Evolutionary conservation across 1,284 basidiomycete genomes (phyloP).

Genomic region (Leccinum griseonigrum): DNA sequence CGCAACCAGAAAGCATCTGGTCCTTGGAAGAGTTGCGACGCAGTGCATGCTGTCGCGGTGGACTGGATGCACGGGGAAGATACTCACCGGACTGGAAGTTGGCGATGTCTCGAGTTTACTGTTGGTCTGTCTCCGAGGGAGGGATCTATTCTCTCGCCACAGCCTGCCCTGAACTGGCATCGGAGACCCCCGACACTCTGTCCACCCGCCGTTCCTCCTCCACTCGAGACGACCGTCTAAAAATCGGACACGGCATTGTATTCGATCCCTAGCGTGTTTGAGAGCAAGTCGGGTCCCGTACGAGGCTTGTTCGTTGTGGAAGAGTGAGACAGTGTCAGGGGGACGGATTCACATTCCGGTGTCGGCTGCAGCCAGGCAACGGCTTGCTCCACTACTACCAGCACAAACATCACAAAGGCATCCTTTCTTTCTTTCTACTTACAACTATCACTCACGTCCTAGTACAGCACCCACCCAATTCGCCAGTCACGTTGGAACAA

Average conservation of each 20-base stretch:
- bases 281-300: background rate
- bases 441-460: background rate
- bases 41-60: background rate
- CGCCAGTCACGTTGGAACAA: conserved; percentile 70
- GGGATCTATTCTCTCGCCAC: background rate
- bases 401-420: conserved; percentile 14
- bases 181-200: conserved; percentile 21
- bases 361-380: background rate
- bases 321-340: conserved; percentile 17
- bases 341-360: conserved; percentile 8
- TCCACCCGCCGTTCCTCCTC: background rate
- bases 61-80: conserved; percentile 10
- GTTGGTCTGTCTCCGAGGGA: conserved; percentile 4
- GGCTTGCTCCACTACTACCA: conserved; percentile 16
- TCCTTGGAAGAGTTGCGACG: conserved; percentile 2
- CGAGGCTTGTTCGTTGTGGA: background rate
- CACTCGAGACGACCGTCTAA: background rate
- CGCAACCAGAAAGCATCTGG: conserved; percentile 1
- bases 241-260: too few relatives aligned
- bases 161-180: conserved; percentile 27
- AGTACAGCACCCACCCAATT: conserved; percentile 7
- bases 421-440: background rate
- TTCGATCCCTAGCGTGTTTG: background rate
- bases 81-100: conserved; percentile 37
- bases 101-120: conserved; percentile 17